Evolutionary conservation across 2,329 filamentous ascomycete genomes (phyloP), one percentile per base, ranked within the genome.

Genomic region (Paraphaeosphaeria sporulosa): DNA sequence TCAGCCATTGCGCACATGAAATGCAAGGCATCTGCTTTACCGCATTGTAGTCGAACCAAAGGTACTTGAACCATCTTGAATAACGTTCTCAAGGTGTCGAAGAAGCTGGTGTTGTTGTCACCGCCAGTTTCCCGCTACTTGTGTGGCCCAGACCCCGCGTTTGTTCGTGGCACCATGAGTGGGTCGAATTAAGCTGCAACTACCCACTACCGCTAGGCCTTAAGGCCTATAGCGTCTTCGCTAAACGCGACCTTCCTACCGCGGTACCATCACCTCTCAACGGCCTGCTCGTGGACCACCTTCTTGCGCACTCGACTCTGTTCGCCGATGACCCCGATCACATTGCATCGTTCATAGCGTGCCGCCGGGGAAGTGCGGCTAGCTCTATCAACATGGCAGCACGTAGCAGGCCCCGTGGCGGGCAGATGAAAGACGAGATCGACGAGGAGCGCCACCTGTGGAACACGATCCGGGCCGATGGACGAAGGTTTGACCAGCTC

Each of bases 21-120:
- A 9, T 44, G 12, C 69, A 78, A 23, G 21, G 19, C 6, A 19
- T 19, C 23, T 21, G 25, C 38, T 64, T 63, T 77, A 89, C 87
- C 87, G 82, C 91, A 94, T 78, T 91, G 89, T 67, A 98, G 88
- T 69, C 93, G 89, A 76, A 97, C 85, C 55, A 98, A 83, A 72
- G 94, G 94, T 63, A 95, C 87, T 55, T 75, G 72, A 68, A 58
- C 56, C 60, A 78, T 78, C 21, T 68, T 75, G 61, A 56, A 63
- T 23, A 9, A 19, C 58, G n/a, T 53, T n/a, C 19, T 27, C 49
- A 34, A 32, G 46, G 27, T 55, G 36, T 55, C 61, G 61, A 57
- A 23, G 21, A 61, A 58, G 38, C 44, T 43, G 51, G 51, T 54
- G 51, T 54, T 43, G 51, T 15, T 21, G 51, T 54, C 38, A 54